Conservation (phyloP, 192 early-diverging fungal genomes). For the Coemansia reversa region DNA sequence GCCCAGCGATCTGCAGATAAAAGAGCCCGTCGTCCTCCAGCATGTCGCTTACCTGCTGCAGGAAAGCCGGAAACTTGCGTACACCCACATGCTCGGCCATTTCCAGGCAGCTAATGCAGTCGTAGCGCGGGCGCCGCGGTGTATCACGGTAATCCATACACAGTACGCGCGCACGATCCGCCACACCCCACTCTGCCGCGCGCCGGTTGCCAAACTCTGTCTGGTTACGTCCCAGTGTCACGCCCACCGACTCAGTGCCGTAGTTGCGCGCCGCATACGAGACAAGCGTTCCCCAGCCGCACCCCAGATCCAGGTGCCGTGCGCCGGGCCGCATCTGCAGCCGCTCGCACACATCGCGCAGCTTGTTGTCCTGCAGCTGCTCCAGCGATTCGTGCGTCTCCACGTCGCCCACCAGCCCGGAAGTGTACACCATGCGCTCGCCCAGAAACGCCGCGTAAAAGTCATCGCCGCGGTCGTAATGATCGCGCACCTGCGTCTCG, state of each 20-base stretch:
- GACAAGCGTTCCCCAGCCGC: constrained; percentile 95
- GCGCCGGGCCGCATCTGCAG: constrained; percentile 82
- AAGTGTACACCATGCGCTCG: constrained; percentile 95
- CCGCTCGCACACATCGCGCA: constrained; percentile 85
- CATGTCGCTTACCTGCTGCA: constrained; percentile 90
- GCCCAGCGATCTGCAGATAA: constrained; percentile 96
- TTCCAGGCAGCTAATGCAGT: constrained; percentile 97
- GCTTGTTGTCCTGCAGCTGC: constrained; percentile 95
- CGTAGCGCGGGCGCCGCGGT: constrained; percentile 78
- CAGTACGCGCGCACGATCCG: constrained; percentile 71
- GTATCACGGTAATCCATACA: constrained; percentile 99
- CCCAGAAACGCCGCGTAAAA: constrained; percentile 96
- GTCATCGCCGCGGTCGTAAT: constrained; percentile 99
- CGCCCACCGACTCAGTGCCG: constrained; percentile 86
- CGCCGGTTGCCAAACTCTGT: constrained; percentile 83
- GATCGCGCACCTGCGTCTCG: constrained; percentile 95
- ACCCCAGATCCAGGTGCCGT: constrained; percentile 94
- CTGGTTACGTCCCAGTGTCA: constrained; percentile 93
- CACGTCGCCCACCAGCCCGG: constrained; percentile 81
- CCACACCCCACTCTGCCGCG: constrained; percentile 79
- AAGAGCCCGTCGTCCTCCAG: constrained; percentile 97
- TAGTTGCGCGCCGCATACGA: constrained; percentile 88
- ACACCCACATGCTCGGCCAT: constrained; percentile 99
- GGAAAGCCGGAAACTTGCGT: constrained; percentile 84
- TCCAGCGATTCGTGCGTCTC: constrained; percentile 82